These are phyloP conservation scores for Blastosporella zonata DNA, from an alignment of 1,284 basidiomycete species.

Conservation along the genomic window DNA sequence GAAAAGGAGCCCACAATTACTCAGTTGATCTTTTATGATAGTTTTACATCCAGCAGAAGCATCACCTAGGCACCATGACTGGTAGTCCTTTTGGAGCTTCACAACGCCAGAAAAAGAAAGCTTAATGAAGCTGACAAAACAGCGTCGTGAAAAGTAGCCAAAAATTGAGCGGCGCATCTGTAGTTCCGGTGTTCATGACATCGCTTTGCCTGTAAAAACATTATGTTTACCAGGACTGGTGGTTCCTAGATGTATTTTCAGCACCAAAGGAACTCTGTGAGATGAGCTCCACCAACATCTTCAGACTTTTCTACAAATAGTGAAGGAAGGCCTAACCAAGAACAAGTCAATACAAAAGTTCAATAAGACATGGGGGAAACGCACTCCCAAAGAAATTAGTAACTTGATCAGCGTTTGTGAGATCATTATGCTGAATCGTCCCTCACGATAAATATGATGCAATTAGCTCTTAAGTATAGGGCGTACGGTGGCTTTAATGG, in stretches of 20 bases:
- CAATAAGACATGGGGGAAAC: slow-evolving; percentile 24
- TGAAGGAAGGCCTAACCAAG: slow-evolving; percentile 40
- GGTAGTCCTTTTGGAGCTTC: slow-evolving; percentile 61
- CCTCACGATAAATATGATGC: slow-evolving; percentile 2
- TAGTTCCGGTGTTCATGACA: slow-evolving; percentile 10
- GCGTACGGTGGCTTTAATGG: slow-evolving; percentile 43
- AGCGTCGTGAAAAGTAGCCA: slow-evolving; percentile 75
- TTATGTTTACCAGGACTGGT: slow-evolving; percentile 35
- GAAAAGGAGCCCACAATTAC: slow-evolving; percentile 36
- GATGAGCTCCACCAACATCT: slow-evolving; percentile 33
- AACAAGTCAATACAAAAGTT: not conserved
- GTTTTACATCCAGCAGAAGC: slow-evolving; percentile 44
- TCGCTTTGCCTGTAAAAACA: not conserved
- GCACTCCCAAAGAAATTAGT: slow-evolving; percentile 62
- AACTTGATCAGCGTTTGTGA: slow-evolving; percentile 54
- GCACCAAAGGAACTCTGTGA: not conserved
- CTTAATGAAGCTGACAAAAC: slow-evolving; percentile 69
- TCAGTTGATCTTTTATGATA: slow-evolving; percentile 55
- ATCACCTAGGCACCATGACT: slow-evolving; percentile 56
- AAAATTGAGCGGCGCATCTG: slow-evolving; percentile 73
- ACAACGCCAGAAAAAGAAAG: slow-evolving; percentile 67
- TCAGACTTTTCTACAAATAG: slow-evolving; percentile 54
- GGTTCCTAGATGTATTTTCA: slow-evolving; percentile 30
- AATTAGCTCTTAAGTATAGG: not conserved
- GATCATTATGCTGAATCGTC: slow-evolving; percentile 39